These are phyloP conservation scores for Pezizomycotina sp. DNA, from an alignment of 2,329 filamentous ascomycete species.

Conservation along the genomic window DNA sequence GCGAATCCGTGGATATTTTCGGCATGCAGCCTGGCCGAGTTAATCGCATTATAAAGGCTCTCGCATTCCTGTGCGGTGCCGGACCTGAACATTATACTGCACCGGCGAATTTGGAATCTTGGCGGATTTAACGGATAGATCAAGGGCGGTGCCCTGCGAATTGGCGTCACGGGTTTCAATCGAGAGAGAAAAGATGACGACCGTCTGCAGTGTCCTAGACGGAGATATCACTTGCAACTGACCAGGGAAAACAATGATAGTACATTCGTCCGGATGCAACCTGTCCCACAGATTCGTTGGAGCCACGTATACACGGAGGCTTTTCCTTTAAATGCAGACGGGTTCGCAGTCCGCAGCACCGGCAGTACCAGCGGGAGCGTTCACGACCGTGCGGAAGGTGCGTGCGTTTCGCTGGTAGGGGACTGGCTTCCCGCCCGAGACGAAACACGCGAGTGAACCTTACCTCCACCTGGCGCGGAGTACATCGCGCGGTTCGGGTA, in stretches of 20 bases:
- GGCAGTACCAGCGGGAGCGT: too few relatives aligned
- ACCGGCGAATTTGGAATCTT: slow-evolving; percentile 44
- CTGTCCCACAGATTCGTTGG: slow-evolving; percentile 45
- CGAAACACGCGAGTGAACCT: too few relatives aligned
- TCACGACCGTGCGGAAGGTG: too few relatives aligned
- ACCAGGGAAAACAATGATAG: slow-evolving; percentile 45
- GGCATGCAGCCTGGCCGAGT: slow-evolving; percentile 77
- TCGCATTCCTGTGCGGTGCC: slow-evolving; percentile 61
- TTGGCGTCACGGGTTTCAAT: slow-evolving; percentile 83
- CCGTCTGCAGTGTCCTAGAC: slow-evolving; percentile 24
- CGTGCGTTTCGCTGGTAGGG: too few relatives aligned
- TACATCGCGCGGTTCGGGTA: too few relatives aligned
- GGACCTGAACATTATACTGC: slow-evolving; percentile 84
- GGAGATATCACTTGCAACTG: slow-evolving; percentile 39
- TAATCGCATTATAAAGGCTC: slow-evolving; percentile 68
- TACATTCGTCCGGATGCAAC: slow-evolving; percentile 45
- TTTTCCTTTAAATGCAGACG: slow-evolving; percentile 39
- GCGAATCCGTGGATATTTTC: slow-evolving; percentile 37
- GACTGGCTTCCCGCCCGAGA: too few relatives aligned
- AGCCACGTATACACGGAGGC: slow-evolving; percentile 48
- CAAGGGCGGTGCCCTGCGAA: slow-evolving; percentile 76
- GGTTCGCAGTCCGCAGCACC: slow-evolving; percentile 29
- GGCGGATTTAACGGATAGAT: slow-evolving; percentile 71
- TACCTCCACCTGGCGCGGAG: too few relatives aligned
- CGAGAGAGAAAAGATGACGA: slow-evolving; percentile 48